Base-by-base conservation (phyloP, 371 early-diverging fungal genomes). In the Apophysomyces sp. region DNA sequence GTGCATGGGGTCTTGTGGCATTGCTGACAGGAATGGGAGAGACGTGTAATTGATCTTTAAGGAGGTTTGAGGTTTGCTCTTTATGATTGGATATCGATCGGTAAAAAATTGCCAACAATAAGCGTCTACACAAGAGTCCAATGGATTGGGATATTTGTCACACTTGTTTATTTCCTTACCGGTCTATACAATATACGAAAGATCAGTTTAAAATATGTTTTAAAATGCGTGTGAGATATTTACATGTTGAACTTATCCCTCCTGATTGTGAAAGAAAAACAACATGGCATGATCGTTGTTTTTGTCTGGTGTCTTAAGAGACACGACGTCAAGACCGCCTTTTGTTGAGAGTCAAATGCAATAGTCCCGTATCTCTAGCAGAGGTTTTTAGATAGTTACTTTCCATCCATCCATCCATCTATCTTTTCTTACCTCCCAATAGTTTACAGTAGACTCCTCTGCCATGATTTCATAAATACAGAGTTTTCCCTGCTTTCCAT, bases 331-430 rank as follows among this genome's bases (percentile, higher is more conserved):
- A 97, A 68, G 3, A 97, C 96, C 0, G 97, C 96, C 74, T 97
- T 96, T 77, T 97, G 96, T 9, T 89, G 87, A 6, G 94, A 87
- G 74, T 97, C 96, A 76, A 96, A 96, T 2, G 97, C 96, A 67
- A 97, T 94, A 60, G 92, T 92, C 28, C 94, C 95, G 66, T 94
- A 97, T 86, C 95, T 95, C 83, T 93, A 74, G 73, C 11, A 6
- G 44, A 29, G 26, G 11, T 1, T 16, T 9, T 58, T 4, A 54
- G 15, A 18, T 31, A 40, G n/a, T n/a, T n/a, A n/a, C n/a, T n/a
- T n/a, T n/a, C 37, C 12, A 11, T 13, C 3, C 13, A 56, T 8
- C 3, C 41, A 2, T 44, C 21, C 9, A n/a, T 27, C 3, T 15
- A 26, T 18, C 16, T 60, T 24, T 16, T 40, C 60, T 60, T 74